These are phyloP conservation scores for Groenewaldozyma salmanticensis DNA, from an alignment of 805 yeast genomes.

Conservation along the genomic window DNA sequence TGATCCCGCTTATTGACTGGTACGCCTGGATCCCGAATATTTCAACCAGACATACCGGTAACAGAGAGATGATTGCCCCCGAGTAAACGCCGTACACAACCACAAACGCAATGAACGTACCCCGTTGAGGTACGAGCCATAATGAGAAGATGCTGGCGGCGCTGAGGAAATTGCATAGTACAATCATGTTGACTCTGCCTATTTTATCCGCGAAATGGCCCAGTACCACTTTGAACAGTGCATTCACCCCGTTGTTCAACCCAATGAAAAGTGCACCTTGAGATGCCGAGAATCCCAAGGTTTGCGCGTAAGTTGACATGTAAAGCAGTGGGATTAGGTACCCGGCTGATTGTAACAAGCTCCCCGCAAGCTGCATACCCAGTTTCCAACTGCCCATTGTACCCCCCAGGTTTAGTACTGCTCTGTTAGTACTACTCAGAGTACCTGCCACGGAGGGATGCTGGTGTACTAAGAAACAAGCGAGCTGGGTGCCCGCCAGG, in stretches of 20 bases:
- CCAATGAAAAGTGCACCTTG: conserved; percentile 16
- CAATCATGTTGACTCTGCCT: conserved; percentile 50
- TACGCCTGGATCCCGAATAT: conserved; percentile 16
- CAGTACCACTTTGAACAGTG: conserved; percentile 35
- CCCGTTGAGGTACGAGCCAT: conserved; percentile 12
- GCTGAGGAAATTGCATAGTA: conserved; percentile 34
- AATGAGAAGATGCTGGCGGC: conserved; percentile 39
- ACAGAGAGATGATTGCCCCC: conserved; percentile 14
- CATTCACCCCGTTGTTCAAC: conserved; percentile 16
- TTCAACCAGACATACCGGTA: conserved; percentile 16
- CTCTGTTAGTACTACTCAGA: background rate
- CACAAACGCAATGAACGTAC: conserved; percentile 14
- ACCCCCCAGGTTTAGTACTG: background rate
- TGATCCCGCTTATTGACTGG: conserved; percentile 13
- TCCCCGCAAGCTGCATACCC: conserved; percentile 11
- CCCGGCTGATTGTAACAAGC: conserved; percentile 13
- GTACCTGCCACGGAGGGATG: conserved; percentile 6
- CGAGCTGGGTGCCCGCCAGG: conserved; percentile 6
- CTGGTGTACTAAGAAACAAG: conserved; percentile 9
- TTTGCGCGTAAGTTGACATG: conserved; percentile 15
- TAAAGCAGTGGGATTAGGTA: conserved; percentile 14
- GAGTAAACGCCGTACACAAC: conserved; percentile 15
- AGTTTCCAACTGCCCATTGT: conserved; percentile 11
- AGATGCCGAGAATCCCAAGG: conserved; percentile 13
- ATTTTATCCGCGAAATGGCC: conserved; percentile 42